A percentile compares a stretch with the other conserved stretches of the same genome.
Conservation (phyloP, 257 asterid genomes). For the Lithospermum erythrorhizon region DNA sequence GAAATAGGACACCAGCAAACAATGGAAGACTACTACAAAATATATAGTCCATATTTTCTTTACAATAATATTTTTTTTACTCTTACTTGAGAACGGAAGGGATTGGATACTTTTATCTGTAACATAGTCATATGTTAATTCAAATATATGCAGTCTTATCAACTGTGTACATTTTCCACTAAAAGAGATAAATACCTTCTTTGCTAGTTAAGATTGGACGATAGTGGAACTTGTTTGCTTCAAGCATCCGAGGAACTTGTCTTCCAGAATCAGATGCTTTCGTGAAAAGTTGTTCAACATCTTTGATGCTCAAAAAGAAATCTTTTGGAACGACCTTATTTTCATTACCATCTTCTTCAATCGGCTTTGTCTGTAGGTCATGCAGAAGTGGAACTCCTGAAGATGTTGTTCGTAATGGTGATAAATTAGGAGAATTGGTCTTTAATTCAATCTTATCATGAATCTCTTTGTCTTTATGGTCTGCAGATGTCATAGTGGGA, state of each 20-base stretch:
- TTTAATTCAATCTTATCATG: slow-evolving; percentile 38
- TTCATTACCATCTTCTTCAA: slow-evolving; percentile 43
- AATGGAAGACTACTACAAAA: neutral
- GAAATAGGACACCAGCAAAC: no score
- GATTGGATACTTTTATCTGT: neutral
- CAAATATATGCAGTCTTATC: neutral
- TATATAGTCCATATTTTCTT: neutral
- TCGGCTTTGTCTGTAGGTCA: slow-evolving; percentile 44
- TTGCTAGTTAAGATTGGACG: slow-evolving; percentile 65
- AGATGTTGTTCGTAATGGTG: slow-evolving; percentile 55
- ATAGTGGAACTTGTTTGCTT: slow-evolving; percentile 88
- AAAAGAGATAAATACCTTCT: slow-evolving; percentile 41
- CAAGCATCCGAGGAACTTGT: slow-evolving; percentile 96
- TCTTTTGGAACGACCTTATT: slow-evolving; percentile 62
- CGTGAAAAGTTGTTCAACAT: slow-evolving; percentile 60
- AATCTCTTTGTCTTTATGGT: slow-evolving; percentile 23
- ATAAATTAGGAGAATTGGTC: slow-evolving; percentile 52
- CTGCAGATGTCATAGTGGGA: slow-evolving; percentile 16
- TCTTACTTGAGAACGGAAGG: neutral
- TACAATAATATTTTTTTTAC: no score
- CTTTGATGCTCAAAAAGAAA: slow-evolving; percentile 68
- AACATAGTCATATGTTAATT: neutral
- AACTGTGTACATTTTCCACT: neutral
- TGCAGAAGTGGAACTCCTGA: slow-evolving; percentile 32
- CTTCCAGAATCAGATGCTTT: slow-evolving; percentile 94